A percentile compares a stretch with the other conserved stretches of the same genome.
Conservation (phyloP, 1,284 basidiomycete genomes). For the Cutaneotrichosporon curvatum region DNA sequence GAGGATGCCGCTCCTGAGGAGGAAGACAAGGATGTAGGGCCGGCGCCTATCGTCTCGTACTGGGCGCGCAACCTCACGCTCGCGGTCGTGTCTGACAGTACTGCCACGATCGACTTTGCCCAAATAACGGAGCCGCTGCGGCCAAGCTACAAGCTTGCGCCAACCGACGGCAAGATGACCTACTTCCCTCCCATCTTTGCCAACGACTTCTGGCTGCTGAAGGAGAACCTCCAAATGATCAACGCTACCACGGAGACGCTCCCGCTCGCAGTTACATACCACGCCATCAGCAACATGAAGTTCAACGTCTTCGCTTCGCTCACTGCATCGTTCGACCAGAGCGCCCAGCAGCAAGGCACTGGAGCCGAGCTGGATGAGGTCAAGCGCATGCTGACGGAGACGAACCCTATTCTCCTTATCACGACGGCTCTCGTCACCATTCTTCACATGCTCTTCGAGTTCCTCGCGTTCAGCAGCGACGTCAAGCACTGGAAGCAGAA, state of each 20-base stretch:
- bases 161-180: conserved; percentile 50
- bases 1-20: conserved; percentile 17
- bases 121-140: conserved; percentile 59
- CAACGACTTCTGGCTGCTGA: conserved; percentile 88
- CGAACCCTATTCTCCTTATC: conserved; percentile 81
- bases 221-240: conserved; percentile 68
- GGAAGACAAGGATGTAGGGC: conserved; percentile 18
- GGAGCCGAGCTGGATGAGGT: conserved; percentile 80
- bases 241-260: conserved; percentile 66
- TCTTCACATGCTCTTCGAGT: conserved; percentile 84
- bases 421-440: conserved; percentile 67
- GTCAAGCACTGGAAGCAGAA: conserved; percentile 91
- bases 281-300: conserved; percentile 67
- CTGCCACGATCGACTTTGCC: conserved; percentile 52
- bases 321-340: conserved; percentile 71
- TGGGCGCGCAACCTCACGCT: conserved; percentile 83
- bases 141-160: conserved; percentile 51
- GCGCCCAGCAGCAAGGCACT: conserved; percentile 58
- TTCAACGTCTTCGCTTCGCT: conserved; percentile 74
- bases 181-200: conserved; percentile 86
- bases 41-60: conserved; percentile 56
- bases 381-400: conserved; percentile 89
- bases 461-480: conserved; percentile 89
- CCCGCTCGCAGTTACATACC: conserved; percentile 73
- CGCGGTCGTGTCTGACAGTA: conserved; percentile 68